These are phyloP conservation scores for Fusarium palustre DNA, from an alignment of 2,329 filamentous ascomycete genomes.

Conservation along the genomic window DNA sequence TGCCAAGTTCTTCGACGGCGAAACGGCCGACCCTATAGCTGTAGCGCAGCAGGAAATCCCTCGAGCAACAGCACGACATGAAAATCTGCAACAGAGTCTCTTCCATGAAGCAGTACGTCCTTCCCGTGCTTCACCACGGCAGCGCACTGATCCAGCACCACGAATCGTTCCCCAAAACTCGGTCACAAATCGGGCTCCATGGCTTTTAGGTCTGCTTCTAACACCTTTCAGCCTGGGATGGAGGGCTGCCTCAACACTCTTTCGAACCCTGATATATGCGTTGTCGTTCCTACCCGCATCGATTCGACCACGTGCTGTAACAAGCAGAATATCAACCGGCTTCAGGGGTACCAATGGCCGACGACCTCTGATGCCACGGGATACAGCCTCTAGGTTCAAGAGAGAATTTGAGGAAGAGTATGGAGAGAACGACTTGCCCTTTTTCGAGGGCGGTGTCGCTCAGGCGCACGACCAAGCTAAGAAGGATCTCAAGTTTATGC, in stretches of 20 bases:
- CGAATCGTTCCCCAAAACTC: conserved; percentile 84
- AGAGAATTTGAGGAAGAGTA: conserved; percentile 97
- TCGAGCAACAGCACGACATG: conserved; percentile 72
- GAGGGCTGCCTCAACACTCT: conserved; percentile 73
- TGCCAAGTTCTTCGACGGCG: conserved; percentile 97
- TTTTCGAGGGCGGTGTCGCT: conserved; percentile 90
- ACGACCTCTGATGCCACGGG: conserved; percentile 82
- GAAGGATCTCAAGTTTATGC: conserved; percentile 87
- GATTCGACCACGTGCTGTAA: conserved; percentile 66
- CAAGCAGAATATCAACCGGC: conserved; percentile 64
- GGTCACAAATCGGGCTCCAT: conserved; percentile 75
- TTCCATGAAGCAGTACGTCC: conserved; percentile 48
- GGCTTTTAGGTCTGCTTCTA: conserved; percentile 82
- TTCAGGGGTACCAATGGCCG: conserved; percentile 74
- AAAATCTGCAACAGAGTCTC: conserved; percentile 77
- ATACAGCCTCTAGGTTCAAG: conserved; percentile 88
- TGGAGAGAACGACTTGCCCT: conserved; percentile 76
- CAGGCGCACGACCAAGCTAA: conserved; percentile 92
- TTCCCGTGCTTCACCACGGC: conserved; percentile 42
- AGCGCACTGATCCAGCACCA: conserved; percentile 75
- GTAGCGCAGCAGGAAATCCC: conserved; percentile 77
- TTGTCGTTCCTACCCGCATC: conserved; percentile 82
- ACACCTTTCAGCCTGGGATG: conserved; percentile 85
- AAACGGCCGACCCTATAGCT: conserved; percentile 83
- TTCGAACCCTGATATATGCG: conserved; percentile 80